These are phyloP conservation scores for Achlya hypogyna DNA, from an alignment of 352 stramenopile genomes.

Conservation along the genomic window DNA sequence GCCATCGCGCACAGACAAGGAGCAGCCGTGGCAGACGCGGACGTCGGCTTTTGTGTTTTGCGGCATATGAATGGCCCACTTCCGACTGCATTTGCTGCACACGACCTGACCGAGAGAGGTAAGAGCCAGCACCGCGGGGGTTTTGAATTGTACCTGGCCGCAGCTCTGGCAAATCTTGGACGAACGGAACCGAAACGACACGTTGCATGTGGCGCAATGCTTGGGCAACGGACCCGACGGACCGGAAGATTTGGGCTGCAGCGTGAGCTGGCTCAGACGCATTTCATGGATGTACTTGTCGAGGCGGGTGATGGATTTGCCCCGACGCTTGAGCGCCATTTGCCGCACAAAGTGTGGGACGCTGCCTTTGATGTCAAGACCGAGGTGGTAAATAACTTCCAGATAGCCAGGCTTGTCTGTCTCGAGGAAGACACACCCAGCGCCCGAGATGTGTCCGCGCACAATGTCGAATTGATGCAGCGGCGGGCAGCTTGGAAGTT, in stretches of 20 bases:
- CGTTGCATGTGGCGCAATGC: neutral
- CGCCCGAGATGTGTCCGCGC: neutral
- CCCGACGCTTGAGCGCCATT: neutral
- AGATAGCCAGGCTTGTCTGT: neutral
- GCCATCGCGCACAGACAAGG: neutral
- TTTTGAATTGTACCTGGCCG: neutral
- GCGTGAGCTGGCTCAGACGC: neutral
- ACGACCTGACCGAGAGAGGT: neutral
- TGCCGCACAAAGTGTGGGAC: neutral
- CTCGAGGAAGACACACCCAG: constrained; percentile 13
- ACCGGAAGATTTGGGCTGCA: neutral
- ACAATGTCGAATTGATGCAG: neutral
- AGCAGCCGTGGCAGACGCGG: neutral
- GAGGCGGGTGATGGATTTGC: neutral
- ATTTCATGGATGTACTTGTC: constrained; percentile 12
- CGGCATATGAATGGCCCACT: neutral
- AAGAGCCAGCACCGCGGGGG: too few species aligned
- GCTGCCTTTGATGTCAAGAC: constrained; percentile 4
- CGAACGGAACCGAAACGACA: constrained; percentile 7
- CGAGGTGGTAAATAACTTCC: neutral
- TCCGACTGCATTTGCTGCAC: neutral
- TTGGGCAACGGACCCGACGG: neutral
- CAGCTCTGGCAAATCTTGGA: constrained; percentile 1
- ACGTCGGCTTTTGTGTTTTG: neutral
- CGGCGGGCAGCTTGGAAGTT: neutral